Conservation (phyloP, 164 flowering plant genomes). For the Magnolia kwangsiensis region DNA sequence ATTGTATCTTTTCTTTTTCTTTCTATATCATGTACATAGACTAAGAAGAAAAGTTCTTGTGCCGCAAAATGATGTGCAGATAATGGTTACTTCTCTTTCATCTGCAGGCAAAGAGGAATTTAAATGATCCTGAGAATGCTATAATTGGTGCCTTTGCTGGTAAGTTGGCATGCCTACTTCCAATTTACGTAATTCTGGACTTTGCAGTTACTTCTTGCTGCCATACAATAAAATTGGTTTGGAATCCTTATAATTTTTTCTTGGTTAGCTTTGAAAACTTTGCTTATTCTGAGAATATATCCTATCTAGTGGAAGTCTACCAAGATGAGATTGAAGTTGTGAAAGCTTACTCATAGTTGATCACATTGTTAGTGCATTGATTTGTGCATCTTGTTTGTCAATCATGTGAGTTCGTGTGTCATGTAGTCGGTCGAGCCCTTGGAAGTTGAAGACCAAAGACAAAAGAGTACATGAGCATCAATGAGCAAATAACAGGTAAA, state of each 20-base stretch:
- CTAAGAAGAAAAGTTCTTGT: background rate
- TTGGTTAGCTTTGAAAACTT: background rate
- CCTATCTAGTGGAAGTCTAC: too few species aligned
- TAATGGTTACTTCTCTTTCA: background rate
- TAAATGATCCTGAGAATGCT: conserved; percentile 89
- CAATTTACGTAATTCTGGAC: background rate
- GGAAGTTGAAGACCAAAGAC: too few species aligned
- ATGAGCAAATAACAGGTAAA: too few species aligned
- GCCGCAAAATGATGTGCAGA: background rate
- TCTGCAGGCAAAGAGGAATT: conserved; percentile 71
- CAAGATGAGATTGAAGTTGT: too few species aligned
- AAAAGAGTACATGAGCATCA: too few species aligned
- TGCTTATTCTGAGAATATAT: background rate
- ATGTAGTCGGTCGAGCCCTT: too few species aligned
- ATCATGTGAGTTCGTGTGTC: too few species aligned
- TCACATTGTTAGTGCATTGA: too few species aligned
- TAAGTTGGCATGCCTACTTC: conserved; percentile 18
- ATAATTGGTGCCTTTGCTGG: conserved; percentile 96
- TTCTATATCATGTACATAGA: background rate
- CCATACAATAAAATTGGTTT: background rate
- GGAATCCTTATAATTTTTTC: background rate
- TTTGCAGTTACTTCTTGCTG: background rate
- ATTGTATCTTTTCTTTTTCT: background rate
- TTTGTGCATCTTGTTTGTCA: too few species aligned
- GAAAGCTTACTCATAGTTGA: too few species aligned